Conservation (phyloP, 2,329 filamentous ascomycete genomes). For the Stylonectria norvegica region DNA sequence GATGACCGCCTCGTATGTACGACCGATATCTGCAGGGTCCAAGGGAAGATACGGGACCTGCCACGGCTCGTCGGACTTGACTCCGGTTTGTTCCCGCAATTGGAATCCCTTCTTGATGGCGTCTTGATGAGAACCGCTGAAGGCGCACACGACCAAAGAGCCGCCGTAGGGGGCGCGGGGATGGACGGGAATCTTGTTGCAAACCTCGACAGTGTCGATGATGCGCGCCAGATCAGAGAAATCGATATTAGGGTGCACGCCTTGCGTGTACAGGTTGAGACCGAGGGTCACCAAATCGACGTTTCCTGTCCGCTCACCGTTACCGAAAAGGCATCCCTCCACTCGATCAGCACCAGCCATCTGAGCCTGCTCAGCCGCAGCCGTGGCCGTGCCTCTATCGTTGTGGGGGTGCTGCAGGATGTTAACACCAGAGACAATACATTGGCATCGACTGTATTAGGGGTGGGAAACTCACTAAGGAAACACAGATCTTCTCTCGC, state of each 20-base stretch:
- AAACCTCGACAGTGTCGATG: conserved; percentile 85
- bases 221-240: conserved; percentile 85
- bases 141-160: conserved; percentile 86
- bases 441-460: too few relatives aligned
- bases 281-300: conserved; percentile 91
- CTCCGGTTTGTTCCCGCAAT: conserved; percentile 58
- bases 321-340: conserved; percentile 86
- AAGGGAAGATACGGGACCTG: conserved; percentile 87
- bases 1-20: conserved; percentile 97
- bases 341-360: conserved; percentile 96
- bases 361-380: conserved; percentile 86
- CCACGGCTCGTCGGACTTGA: conserved; percentile 67
- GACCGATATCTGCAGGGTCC: conserved; percentile 88
- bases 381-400: conserved; percentile 84
- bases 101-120: conserved; percentile 93
- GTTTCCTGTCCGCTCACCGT: conserved; percentile 93
- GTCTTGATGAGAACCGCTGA: conserved; percentile 90
- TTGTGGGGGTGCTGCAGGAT: conserved; percentile 96
- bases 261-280: conserved; percentile 93
- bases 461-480: too few relatives aligned
- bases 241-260: conserved; percentile 78
- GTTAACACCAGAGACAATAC: too few relatives aligned
- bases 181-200: conserved; percentile 93
- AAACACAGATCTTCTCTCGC: conserved; percentile 82
- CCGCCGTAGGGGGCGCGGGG: conserved; percentile 87